Evolutionary conservation across 805 yeast genomes (phyloP).

Genomic region (Tetrapisispora arboricola): DNA sequence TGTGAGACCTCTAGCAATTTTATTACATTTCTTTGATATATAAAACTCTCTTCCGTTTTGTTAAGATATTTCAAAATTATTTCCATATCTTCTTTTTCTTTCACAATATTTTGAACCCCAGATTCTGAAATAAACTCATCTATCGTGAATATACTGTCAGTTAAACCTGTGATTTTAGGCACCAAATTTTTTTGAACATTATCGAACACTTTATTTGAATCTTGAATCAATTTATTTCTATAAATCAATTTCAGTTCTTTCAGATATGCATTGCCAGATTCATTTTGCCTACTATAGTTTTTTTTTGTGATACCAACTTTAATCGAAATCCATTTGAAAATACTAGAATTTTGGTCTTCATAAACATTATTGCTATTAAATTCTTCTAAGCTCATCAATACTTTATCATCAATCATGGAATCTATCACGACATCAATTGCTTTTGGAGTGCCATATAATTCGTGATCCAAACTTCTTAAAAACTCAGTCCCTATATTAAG

Average conservation of each 20-base stretch:
- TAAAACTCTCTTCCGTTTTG: conserved; percentile 10
- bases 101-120: conserved; percentile 5
- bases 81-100: conserved; percentile 6
- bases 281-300: conserved; percentile 9
- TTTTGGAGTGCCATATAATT: conserved; percentile 29
- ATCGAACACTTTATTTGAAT: conserved; percentile 5
- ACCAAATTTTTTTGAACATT: conserved; percentile 11
- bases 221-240: conserved; percentile 7
- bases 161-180: conserved; percentile 11
- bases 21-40: conserved; percentile 8
- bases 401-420: conserved; percentile 21
- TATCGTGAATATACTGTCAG: conserved; percentile 16
- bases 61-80: conserved; percentile 15
- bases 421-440: conserved; percentile 31
- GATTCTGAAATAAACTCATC: conserved; percentile 11
- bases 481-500: conserved; percentile 23
- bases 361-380: conserved; percentile 14
- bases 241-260: conserved; percentile 12
- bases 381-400: conserved; percentile 20
- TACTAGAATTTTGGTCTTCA: neutral
- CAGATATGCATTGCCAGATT: conserved; percentile 12
- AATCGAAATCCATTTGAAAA: conserved; percentile 12
- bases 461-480: conserved; percentile 18
- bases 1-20: conserved; percentile 14
- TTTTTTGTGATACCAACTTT: conserved; percentile 1